These are phyloP conservation scores for Pilatotrama ljubarskyi DNA, from an alignment of 768 basidiomycete species.

Conservation along the genomic window DNA sequence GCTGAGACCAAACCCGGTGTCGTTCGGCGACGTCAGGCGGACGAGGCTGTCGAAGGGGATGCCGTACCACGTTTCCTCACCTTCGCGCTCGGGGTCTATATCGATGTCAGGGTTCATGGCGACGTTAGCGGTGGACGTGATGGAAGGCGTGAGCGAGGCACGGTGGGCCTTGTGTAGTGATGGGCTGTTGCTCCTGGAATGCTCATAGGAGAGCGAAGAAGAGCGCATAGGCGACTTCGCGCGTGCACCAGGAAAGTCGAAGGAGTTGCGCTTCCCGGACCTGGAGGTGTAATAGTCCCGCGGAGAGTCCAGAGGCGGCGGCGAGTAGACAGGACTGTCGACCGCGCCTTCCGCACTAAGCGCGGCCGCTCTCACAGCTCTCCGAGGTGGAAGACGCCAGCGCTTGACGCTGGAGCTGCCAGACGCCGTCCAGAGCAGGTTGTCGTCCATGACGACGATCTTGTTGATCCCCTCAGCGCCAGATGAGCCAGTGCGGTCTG, in stretches of 20 bases:
- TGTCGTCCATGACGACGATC: conserved; percentile 81
- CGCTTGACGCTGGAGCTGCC: conserved; percentile 78
- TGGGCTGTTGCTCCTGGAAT: conserved; percentile 21
- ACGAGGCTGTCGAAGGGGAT: conserved; percentile 75
- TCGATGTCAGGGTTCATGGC: background rate
- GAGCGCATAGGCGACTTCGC: conserved; percentile 16
- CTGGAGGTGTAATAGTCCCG: conserved; percentile 16
- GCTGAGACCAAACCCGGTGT: conserved; percentile 36
- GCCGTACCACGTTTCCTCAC: conserved; percentile 48
- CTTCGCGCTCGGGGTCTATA: conserved; percentile 26
- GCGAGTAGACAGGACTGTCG: conserved; percentile 17
- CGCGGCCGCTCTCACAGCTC: conserved; percentile 35
- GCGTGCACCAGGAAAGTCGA: conserved; percentile 17
- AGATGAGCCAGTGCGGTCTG: conserved; percentile 31
- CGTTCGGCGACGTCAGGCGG: conserved; percentile 66
- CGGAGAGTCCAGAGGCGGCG: conserved; percentile 12
- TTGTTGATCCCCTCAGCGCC: conserved; percentile 74
- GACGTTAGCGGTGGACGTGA: conserved; percentile 21
- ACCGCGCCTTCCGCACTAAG: conserved; percentile 19
- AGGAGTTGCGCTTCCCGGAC: conserved; percentile 15
- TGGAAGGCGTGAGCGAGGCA: conserved; percentile 27
- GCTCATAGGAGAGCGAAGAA: conserved; percentile 1
- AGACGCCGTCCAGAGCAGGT: conserved; percentile 87
- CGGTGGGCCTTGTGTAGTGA: conserved; percentile 6
- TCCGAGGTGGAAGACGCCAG: conserved; percentile 70